A percentile compares a stretch with the other conserved stretches of the same genome.
Evolutionary conservation across 176 grass and related monocot genomes (phyloP).

Genomic region (Themeda triandra): DNA sequence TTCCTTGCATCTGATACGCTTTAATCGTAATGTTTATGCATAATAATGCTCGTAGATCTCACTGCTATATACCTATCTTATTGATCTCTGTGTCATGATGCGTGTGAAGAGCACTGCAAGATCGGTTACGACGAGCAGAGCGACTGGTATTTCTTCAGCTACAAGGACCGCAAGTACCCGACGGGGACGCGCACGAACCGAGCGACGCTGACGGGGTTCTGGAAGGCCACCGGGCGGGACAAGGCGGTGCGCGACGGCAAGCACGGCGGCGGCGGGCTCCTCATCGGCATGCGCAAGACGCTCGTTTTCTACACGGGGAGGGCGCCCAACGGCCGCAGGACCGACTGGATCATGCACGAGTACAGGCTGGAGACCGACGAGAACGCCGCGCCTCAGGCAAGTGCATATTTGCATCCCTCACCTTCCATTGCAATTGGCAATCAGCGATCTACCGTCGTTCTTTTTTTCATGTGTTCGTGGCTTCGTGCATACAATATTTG

Average conservation of each 20-base stretch:
- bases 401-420: background rate
- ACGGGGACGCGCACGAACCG: slow-evolving; percentile 85
- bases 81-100: background rate
- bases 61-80: too few species aligned
- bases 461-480: background rate
- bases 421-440: background rate
- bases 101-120: slow-evolving; percentile 57
- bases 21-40: too few species aligned
- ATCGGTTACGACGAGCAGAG: slow-evolving; percentile 87
- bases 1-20: background rate
- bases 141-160: slow-evolving; percentile 93
- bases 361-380: slow-evolving; percentile 78
- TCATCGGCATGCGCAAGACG: slow-evolving; percentile 91
- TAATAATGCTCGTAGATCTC: too few species aligned
- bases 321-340: slow-evolving; percentile 73
- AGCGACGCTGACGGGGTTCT: slow-evolving; percentile 79
- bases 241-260: slow-evolving; percentile 62
- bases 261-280: slow-evolving; percentile 32
- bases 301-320: slow-evolving; percentile 89
- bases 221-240: slow-evolving; percentile 90
- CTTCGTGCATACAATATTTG: too few species aligned
- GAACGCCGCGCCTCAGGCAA: slow-evolving; percentile 68
- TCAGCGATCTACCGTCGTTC: background rate
- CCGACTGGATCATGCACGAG: slow-evolving; percentile 90
- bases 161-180: slow-evolving; percentile 92